Evolutionary conservation across 306 rosid species (phyloP).

Genomic region (Casuarina equisetifolia): DNA sequence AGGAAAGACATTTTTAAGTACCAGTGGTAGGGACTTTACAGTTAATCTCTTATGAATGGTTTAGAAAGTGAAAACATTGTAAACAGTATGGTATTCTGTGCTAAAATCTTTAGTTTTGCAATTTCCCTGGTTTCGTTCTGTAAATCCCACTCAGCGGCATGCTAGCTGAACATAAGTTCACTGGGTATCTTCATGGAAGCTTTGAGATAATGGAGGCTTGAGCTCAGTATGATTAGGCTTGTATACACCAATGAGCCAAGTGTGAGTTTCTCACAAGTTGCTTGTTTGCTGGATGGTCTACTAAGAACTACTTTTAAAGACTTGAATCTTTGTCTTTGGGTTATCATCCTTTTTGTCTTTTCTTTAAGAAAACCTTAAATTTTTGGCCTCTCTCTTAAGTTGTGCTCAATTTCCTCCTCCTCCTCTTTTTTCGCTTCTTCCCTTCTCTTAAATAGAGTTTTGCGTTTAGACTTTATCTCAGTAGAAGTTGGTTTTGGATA

Average conservation of each 20-base stretch:
- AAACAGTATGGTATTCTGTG: neutral
- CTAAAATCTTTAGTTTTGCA: conserved; percentile 4
- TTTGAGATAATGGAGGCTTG: neutral
- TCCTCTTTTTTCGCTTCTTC: too few relatives aligned
- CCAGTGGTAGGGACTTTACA: neutral
- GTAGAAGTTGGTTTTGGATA: too few relatives aligned
- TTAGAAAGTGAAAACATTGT: neutral
- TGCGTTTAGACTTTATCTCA: too few relatives aligned
- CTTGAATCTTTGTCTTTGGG: conserved; percentile 5
- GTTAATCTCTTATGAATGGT: neutral
- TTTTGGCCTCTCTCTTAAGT: too few relatives aligned
- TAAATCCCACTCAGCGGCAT: conserved; percentile 10
- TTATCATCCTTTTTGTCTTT: too few relatives aligned
- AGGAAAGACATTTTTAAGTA: neutral
- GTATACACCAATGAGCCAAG: neutral
- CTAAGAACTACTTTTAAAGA: conserved; percentile 14
- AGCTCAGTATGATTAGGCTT: conserved; percentile 4
- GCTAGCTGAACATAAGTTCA: conserved; percentile 6
- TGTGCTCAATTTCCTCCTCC: too few relatives aligned
- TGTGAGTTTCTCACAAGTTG: neutral
- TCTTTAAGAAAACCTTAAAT: too few relatives aligned
- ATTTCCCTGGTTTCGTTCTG: conserved; percentile 10
- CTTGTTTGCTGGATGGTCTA: conserved; percentile 23
- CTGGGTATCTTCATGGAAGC: neutral
- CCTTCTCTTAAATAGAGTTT: too few relatives aligned